Evolutionary conservation across 2,329 filamentous ascomycete genomes (phyloP).

Genomic region (Rhinocladiella mackenziei): DNA sequence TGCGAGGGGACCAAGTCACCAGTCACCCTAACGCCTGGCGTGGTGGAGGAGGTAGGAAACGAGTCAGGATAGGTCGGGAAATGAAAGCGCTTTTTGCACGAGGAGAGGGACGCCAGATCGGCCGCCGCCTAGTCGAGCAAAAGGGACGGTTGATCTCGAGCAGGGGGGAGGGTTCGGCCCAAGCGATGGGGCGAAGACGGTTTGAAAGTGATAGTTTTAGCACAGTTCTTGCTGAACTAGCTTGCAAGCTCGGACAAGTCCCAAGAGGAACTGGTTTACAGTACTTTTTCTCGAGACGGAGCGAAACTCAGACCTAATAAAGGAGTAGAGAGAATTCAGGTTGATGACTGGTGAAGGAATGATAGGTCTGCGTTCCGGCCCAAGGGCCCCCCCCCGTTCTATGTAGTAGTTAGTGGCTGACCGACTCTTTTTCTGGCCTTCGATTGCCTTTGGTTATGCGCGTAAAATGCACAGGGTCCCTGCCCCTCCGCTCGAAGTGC

Average conservation of each 20-base stretch:
- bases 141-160: conserved; percentile 23
- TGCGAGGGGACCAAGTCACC: conserved; percentile 19
- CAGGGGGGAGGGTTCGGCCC: conserved; percentile 23
- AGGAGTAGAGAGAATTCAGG: conserved; percentile 14
- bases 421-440: conserved; percentile 7
- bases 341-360: conserved; percentile 5
- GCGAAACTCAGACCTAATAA: conserved; percentile 23
- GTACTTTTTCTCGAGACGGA: conserved; percentile 24
- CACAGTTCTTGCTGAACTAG: conserved; percentile 19
- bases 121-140: conserved; percentile 16
- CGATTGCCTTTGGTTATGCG: conserved; percentile 7
- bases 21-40: conserved; percentile 22
- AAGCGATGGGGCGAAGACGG: conserved; percentile 21
- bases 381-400: conserved; percentile 11
- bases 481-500: conserved; percentile 15
- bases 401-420: conserved; percentile 17
- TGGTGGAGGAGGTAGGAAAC: conserved; percentile 20
- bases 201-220: conserved; percentile 22
- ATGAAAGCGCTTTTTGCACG: conserved; percentile 23
- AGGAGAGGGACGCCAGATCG: conserved; percentile 25
- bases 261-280: conserved; percentile 21
- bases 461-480: conserved; percentile 13
- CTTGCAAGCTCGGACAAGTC: conserved; percentile 19
- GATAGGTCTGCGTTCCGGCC: conserved; percentile 14
- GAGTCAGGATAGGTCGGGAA: conserved; percentile 21